Base-by-base conservation (phyloP, 2,329 filamentous ascomycete genomes). In the Fusarium sp. region DNA sequence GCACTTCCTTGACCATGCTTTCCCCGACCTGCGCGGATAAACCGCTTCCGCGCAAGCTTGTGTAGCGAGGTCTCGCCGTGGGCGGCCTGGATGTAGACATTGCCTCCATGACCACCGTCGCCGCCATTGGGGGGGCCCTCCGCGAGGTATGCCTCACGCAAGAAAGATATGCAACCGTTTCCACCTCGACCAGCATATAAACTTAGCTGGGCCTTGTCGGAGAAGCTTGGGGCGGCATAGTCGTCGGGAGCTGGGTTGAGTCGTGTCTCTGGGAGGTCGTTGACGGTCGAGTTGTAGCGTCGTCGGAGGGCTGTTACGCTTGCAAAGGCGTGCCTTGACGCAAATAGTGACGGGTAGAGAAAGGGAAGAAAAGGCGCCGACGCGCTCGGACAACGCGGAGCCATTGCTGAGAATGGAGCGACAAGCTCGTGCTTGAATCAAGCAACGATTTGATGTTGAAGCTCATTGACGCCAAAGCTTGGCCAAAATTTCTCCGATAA, bases 71-170 rank as follows among this genome's bases (percentile, higher is more conserved):
- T 98, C 83, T 98, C 94, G 68, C 95, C 95, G 64, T 93, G 92
- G 2, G 97, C 91, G 9, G 97, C 95, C 84, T 98, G 96, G 67
- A 99, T 97, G 82, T 97, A 98, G 75, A 99, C 88, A 78, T 93
- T 97, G 43, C 97, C 97, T 71, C 97, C 97, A 66, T 91, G 93
- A 6, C 97, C 97, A 48, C 97, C 97, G 81, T 99, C 95, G 69
- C 97, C 97, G 58, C 97, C 97, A 82, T 99, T 98, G 11, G 97
- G 91, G 13, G 97, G 97, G 0, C 97, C 97, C 74, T 97, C 92
- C 52, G 92, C 90, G 34, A 98, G 88, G 83, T 94, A 98, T 73
- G 96, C 96, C 79, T 99, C 97, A 23, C 96, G 92, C 50, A 97
- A 85, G 81, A 98, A 99, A 0, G 97, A 97, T 60, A 98, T 94